Base-by-base conservation (phyloP, 176 grass and related monocot genomes). In the Triticum turgidum region DNA sequence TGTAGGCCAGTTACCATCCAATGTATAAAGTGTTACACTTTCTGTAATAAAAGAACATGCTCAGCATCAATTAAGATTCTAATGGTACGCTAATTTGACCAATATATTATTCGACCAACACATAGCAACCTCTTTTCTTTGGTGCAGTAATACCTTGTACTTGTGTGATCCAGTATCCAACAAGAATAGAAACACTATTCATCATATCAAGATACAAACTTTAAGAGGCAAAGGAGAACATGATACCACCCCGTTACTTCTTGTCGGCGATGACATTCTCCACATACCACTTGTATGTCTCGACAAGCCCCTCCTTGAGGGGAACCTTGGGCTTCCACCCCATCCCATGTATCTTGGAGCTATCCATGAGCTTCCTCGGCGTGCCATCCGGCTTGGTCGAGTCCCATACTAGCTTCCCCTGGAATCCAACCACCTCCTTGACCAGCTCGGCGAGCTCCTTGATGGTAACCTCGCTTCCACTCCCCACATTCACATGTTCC, bases 281-380 rank as follows among this genome's bases (percentile, higher is more conserved):
- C 1, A 94, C 89, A 5, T 96, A 96, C 94, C 94, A 96, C 76
- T 92, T 93, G 87, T 96, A 93, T 1, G 91, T 96, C 78, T 91
- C 87, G 0, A 88, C 47, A 0, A 96, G 91, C 22, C 94, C 94
- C 11, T 93, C 91, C 64, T 87, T 87, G 76, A 96, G 94, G 0
- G 79, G 15, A 13, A 93, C 39, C 85, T 93, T 93, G 9, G 94
- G 89, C 70, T 77, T 85, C 94, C 94, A 96, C 1, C 94, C 94
- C 82, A 93, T 91, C 15, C 62, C 79, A 27, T 89, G 89, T 54
- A 96, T 89, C 89, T 89, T 96, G 47, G 94, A 96, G 76, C 75
- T 91, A 81, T 96, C 94, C 91, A 96, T 93, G 82, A 96, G 94
- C 91, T 96, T 96, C 82, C 91, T 91, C 0, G 94, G 94, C 3